Evolutionary conservation across 2,329 filamentous ascomycete genomes (phyloP), one percentile per base, ranked within the genome.

Genomic region (Fusarium austroafricanum): DNA sequence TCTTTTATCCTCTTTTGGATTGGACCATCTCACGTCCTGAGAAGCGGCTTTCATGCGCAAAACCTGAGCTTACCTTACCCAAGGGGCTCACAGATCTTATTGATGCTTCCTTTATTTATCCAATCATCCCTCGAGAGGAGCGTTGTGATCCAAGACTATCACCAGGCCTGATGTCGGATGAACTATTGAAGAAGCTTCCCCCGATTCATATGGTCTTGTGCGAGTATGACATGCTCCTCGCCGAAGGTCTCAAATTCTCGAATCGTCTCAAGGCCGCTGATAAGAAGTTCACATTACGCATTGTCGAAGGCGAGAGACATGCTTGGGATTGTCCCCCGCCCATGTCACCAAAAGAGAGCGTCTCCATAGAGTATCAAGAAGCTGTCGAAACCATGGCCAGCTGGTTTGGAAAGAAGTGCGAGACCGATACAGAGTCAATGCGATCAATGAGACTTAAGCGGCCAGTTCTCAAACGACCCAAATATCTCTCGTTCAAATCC

Each of bases 161-260:
- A 0, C 89, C 89, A 0, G 85, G 83, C 5, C 81, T 86, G 10
- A 87, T 88, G 57, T 75, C 83, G 1, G 83, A 88, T 65, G 81
- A 82, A 28, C 70, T 86, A n/a, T 70, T 90, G 5, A 78, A 78
- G 12, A 79, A 86, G 38, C 83, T 89, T 4, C 80, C 83, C 1
- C 83, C 85, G 17, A 76, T 90, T 4, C 80, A 89, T 18, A 77
- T 90, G 40, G 87, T 86, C 70, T 83, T 89, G 4, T 90, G 88
- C 77, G 88, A 90, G 77, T 86, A 84, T 75, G 87, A 90, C 73
- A 90, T 90, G 86, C 76, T 90, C n/a, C 81, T 88, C 11, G 79
- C 79, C 3, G 88, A 90, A 72, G 87, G 86, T 12, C 80, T 90
- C 61, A 80, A 82, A 6, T 90, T 94, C 65, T 84, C 87, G 12